Evolutionary conservation across 495 filamentous ascomycete species (phyloP), one percentile per base, ranked within the genome.

Genomic region (Parachaetomium inaequale): DNA sequence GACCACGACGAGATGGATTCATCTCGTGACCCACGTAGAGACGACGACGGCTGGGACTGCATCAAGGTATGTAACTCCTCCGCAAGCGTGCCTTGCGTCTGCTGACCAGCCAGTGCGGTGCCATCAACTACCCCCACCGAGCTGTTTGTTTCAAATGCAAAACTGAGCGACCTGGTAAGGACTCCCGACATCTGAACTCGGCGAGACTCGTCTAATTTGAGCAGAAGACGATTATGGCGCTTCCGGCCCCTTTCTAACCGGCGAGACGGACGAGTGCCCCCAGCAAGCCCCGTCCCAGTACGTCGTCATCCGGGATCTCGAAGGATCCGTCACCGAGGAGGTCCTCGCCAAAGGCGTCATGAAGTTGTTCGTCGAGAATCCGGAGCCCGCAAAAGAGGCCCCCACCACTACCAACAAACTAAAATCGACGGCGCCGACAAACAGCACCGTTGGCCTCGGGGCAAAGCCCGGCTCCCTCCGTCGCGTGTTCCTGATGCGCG

Each of bases 211-310:
- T 23, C 59, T 68, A 53, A 68, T 29, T 10, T 6, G 28, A 47
- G n/a, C 46, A 66, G 70, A 66, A 46, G 61, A 72, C 28, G 58
- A 69, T 21, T 63, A 65, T n/a, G 55, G 25, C 28, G 32, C 28
- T n/a, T 65, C 61, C 3, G 70, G 66, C 6, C 66, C 63, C 3
- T 65, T 69, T 54, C 66, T 87, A 61, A 89, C 81, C 56, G 92
- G 92, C 23, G 88, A 92, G 67, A 91, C 89, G 45, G 93, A 96
- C 73, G 89, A 85, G 47, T 87, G 88, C 8, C 83, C 87, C 5
- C 87, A 93, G 46, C 82, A 84, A 50, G 82, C 82, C 5, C 85
- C 90, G 1, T 93, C 90, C 2, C 91, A 94, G 55, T 93, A 93
- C 61, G 77, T 96, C 17, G 81, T 96, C 4, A 78, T 96, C 34